Evolutionary conservation across 257 asterid species (phyloP).

Genomic region (Primulina huaijiensis): DNA sequence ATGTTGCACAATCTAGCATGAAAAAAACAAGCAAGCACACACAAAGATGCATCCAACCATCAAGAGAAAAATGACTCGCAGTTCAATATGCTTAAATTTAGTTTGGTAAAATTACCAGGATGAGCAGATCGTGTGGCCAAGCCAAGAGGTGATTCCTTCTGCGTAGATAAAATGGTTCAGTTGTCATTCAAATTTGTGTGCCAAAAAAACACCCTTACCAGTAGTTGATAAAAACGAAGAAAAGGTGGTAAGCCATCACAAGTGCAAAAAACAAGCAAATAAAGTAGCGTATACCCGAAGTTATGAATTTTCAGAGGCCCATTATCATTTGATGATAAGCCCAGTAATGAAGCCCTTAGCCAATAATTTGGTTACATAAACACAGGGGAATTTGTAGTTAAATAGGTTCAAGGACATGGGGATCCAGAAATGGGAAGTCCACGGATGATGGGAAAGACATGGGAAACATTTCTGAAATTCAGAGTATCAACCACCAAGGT

Average conservation of each 20-base stretch:
- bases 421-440: neutral
- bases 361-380: neutral
- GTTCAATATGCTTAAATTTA: neutral
- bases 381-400: neutral
- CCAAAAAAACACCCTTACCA: neutral
- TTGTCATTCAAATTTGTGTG: neutral
- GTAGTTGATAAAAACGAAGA: neutral
- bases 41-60: neutral
- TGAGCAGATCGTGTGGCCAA: conserved; percentile 56
- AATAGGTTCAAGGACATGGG: neutral
- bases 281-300: neutral
- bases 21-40: neutral
- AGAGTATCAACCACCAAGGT: neutral
- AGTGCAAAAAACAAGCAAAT: neutral
- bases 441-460: neutral
- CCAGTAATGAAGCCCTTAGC: neutral
- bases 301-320: neutral
- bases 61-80: neutral
- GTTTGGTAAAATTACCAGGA: conserved; percentile 40
- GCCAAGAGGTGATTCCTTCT: conserved; percentile 60
- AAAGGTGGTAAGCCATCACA: neutral
- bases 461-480: neutral
- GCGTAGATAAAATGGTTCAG: conserved; percentile 12
- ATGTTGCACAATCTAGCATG: neutral
- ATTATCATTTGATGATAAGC: neutral